Conservation (phyloP, 495 filamentous ascomycete genomes). For the Talaromyces adpressus region DNA sequence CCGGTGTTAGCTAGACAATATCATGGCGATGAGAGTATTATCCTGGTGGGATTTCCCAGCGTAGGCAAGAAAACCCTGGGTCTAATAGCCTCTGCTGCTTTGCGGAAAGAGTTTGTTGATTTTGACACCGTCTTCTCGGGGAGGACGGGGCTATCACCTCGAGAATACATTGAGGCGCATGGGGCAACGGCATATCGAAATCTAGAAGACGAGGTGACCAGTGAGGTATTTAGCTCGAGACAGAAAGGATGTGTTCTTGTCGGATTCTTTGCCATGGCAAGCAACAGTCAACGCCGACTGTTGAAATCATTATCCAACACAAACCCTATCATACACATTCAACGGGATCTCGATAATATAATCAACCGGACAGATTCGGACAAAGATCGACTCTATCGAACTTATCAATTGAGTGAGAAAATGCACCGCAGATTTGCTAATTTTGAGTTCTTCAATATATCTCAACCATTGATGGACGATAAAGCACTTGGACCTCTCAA, state of each 20-base stretch:
- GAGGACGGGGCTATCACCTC: slow-evolving; percentile 45
- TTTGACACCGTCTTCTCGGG: slow-evolving; percentile 58
- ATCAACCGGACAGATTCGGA: slow-evolving; percentile 45
- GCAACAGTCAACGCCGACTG: slow-evolving; percentile 13
- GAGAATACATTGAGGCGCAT: slow-evolving; percentile 47
- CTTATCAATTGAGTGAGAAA: slow-evolving; percentile 37
- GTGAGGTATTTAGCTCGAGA: slow-evolving; percentile 47
- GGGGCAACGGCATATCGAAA: slow-evolving; percentile 50
- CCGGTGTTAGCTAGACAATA: slow-evolving; percentile 9
- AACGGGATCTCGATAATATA: slow-evolving; percentile 34
- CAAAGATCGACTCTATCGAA: slow-evolving; percentile 20
- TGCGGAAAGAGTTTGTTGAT: slow-evolving; percentile 58
- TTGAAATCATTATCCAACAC: slow-evolving; percentile 24
- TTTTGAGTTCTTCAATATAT: slow-evolving; percentile 63
- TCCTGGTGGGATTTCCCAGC: slow-evolving; percentile 63
- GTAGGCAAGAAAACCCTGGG: slow-evolving; percentile 65
- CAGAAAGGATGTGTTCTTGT: slow-evolving; percentile 56
- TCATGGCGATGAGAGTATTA: slow-evolving; percentile 47
- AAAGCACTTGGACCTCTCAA: slow-evolving; percentile 13
- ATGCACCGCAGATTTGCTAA: slow-evolving; percentile 50
- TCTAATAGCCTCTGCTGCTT: slow-evolving; percentile 62
- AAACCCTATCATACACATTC: slow-evolving; percentile 61
- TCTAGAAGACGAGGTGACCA: slow-evolving; percentile 49
- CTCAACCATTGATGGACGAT: slow-evolving; percentile 9
- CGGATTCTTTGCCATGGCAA: slow-evolving; percentile 24